Conservation (phyloP, 1,139 yeast species). For the Candida gigantensis region DNA sequence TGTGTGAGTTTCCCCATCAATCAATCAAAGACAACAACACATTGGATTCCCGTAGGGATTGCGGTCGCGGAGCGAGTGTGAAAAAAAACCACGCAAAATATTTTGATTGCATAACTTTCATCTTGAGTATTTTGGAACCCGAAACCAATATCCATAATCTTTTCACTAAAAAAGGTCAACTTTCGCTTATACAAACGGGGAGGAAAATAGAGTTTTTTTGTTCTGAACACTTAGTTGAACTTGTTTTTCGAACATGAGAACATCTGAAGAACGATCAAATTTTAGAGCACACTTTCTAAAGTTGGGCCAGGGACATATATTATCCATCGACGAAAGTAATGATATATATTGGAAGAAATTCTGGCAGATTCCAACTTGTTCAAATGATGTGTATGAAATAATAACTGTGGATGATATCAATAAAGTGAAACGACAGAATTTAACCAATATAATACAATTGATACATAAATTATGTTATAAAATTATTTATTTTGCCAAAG, state of each 20-base stretch:
- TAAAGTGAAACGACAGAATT: conserved; percentile 58
- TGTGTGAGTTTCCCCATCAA: no score
- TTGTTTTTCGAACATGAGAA: conserved; percentile 54
- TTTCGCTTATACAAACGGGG: no score
- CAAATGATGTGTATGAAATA: conserved; percentile 56
- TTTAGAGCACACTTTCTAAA: conserved; percentile 63
- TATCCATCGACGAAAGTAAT: conserved; percentile 39
- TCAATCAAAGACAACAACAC: no score
- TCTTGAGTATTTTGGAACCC: no score
- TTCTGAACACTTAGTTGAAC: no score
- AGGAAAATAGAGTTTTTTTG: no score
- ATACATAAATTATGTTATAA: conserved; percentile 41
- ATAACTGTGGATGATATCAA: conserved; percentile 61
- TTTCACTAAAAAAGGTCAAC: no score
- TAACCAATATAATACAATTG: conserved; percentile 55
- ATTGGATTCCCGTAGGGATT: no score
- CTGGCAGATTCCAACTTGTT: conserved; percentile 30
- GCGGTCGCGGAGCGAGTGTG: no score
- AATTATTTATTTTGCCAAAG: conserved; percentile 25
- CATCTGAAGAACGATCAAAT: conserved; percentile 64
- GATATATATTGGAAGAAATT: conserved; percentile 52
- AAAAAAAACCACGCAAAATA: no score
- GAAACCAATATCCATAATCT: no score
- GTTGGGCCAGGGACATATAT: conserved; percentile 57
- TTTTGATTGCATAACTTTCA: no score